Evolutionary conservation across 108 stramenopile species (phyloP), one percentile per base, ranked within the genome.

Genomic region (Fistulifera pelliculosa): DNA sequence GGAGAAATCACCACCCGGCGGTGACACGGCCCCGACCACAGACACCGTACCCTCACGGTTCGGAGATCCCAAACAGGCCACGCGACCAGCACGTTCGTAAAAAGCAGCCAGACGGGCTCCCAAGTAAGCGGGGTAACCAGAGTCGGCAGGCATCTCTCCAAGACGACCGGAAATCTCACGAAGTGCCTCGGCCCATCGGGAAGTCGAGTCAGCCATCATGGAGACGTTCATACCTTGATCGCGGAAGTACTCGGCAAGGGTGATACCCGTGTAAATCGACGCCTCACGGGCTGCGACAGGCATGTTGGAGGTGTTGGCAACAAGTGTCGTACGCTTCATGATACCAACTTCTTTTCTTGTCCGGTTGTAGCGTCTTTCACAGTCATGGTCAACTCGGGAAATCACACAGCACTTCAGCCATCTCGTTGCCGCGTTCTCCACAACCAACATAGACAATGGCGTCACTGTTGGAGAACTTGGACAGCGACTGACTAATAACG

Each of bases 291-390:
- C 99, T 49, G 99, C 99, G 69, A 99, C 99, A 54, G 99, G 99
- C 99, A 99, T 99, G 94, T 99, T 99, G 56, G 97, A 98, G 24
- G 99, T 99, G 78, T 99, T 99, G 63, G 99, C 99, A 59, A 99
- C 97, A 43, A 99, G 82, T 28, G 93, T 88, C n/a, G 99, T 99
- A 56, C 99, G 96, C 81, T 98, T 92, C 99, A 99, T 99, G 84
- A 99, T 97, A 50, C 95, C 96, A 51, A 98, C 97, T 71, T 98
- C 94, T 66, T 85, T 87, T 85, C 81, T 54, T 76, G 66, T 35
- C 94, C 94, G 44, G 75, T 73, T 22, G 69, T 61, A 19, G 82
- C 77, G 61, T 92, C 94, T 39, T 85, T 80, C 57, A 90, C 77
- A 14, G 87, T 90, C 92, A 97, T 94, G 58, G 95, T 99, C 41